Percentiles rank a stretch among this genome's conserved stretches.
Conservation (phyloP, 768 basidiomycete genomes). For the Lanmaoa pseudosensibilis region DNA sequence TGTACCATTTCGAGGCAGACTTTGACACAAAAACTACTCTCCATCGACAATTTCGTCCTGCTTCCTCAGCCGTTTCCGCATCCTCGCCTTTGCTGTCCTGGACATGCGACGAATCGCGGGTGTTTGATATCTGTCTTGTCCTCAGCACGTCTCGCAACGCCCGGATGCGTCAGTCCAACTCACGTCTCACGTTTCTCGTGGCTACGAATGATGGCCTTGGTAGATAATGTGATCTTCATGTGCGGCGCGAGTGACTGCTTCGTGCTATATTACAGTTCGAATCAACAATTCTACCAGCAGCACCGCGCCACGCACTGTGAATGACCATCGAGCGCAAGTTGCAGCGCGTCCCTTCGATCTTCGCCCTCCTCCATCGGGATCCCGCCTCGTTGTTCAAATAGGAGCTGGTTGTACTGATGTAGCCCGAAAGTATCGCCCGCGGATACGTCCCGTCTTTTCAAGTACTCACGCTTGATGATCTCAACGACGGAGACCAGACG, state of each 20-base stretch:
- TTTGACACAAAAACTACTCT: conserved; percentile 20
- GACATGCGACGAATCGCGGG: conserved; percentile 53
- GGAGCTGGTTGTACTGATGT: conserved; percentile 77
- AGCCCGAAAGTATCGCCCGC: conserved; percentile 52
- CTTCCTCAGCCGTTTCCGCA: conserved; percentile 45
- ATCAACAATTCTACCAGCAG: not conserved
- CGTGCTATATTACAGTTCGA: conserved; percentile 37
- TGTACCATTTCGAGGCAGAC: conserved; percentile 1
- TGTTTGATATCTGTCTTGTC: conserved; percentile 52
- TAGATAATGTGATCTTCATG: conserved; percentile 68
- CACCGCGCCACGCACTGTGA: conserved; percentile 50
- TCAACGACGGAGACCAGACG: conserved; percentile 77
- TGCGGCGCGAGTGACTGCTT: conserved; percentile 59
- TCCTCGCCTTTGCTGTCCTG: conserved; percentile 56
- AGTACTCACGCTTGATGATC: conserved; percentile 80
- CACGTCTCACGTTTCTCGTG: conserved; percentile 38
- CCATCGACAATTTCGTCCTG: conserved; percentile 13
- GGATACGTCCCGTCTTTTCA: conserved; percentile 49
- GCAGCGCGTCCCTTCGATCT: conserved; percentile 25
- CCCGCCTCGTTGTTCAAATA: conserved; percentile 37
- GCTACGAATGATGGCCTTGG: conserved; percentile 41
- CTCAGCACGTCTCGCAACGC: conserved; percentile 7
- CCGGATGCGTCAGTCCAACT: conserved; percentile 18
- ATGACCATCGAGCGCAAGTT: conserved; percentile 52
- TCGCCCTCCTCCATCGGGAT: conserved; percentile 37